These are phyloP conservation scores for Dimocarpus longan DNA, from an alignment of 345 rosid species.

Conservation along the genomic window DNA sequence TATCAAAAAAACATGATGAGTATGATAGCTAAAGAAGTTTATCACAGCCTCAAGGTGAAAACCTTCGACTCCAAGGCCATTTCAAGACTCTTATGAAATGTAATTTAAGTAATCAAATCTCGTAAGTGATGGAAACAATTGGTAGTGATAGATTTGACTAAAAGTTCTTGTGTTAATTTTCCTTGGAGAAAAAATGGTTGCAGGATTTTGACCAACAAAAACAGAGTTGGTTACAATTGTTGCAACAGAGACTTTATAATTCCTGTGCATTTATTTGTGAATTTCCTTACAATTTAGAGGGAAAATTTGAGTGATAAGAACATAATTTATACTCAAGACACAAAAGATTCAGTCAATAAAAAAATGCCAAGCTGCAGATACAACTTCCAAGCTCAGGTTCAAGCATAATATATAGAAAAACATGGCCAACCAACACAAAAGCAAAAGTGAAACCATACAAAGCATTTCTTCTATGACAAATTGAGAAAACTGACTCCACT, in stretches of 20 bases:
- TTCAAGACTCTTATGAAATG: not conserved
- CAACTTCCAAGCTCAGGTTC: constrained; percentile 17
- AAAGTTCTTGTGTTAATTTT: not conserved
- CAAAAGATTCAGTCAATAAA: not conserved
- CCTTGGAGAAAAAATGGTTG: not conserved
- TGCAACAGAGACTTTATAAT: no score
- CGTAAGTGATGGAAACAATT: not conserved
- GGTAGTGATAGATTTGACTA: no score
- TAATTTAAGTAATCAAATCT: no score
- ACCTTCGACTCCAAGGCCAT: not conserved
- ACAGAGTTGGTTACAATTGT: no score
- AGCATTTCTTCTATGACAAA: constrained; percentile 23
- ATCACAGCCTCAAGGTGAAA: no score
- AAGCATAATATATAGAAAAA: constrained; percentile 2
- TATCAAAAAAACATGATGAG: no score
- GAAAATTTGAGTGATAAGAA: not conserved
- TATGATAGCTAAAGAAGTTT: no score
- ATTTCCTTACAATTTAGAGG: not conserved
- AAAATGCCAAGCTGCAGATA: constrained; percentile 9
- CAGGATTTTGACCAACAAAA: not conserved
- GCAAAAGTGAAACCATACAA: constrained; percentile 26
- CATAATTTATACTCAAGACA: not conserved
- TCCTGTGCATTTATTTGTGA: no score
- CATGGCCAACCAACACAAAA: constrained; percentile 19
- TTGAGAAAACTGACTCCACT: constrained; percentile 30